Evolutionary conservation across 129 eudicot genomes (phyloP).

Genomic region (Gnaphalium uliginosum): DNA sequence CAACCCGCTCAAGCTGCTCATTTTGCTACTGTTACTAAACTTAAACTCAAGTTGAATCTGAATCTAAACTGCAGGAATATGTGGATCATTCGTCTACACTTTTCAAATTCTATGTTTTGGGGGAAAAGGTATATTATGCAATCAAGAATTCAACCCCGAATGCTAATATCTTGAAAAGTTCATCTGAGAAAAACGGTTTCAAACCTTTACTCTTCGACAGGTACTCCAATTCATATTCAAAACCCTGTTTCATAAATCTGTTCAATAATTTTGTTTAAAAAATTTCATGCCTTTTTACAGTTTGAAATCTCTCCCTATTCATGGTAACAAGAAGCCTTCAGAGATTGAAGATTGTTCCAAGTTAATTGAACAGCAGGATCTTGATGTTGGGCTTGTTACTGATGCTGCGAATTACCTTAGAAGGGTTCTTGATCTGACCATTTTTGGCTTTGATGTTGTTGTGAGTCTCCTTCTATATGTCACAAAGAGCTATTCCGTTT

Average conservation of each 20-base stretch:
- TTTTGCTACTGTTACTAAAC: background rate
- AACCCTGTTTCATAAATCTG: background rate
- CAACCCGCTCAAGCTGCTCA: too few species aligned
- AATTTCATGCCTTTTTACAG: constrained; percentile 39
- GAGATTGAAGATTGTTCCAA: constrained; percentile 29
- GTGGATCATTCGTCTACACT: constrained; percentile 85
- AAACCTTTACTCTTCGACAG: constrained; percentile 88
- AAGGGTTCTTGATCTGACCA: constrained; percentile 77
- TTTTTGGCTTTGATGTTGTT: constrained; percentile 97
- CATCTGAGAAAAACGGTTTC: constrained; percentile 44
- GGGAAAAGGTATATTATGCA: constrained; percentile 65
- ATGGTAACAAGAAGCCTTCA: constrained; percentile 42
- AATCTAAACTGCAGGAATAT: constrained; percentile 73
- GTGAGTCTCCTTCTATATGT: constrained; percentile 50
- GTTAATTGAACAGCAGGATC: constrained; percentile 30
- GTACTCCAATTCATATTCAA: constrained; percentile 30
- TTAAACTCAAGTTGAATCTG: background rate
- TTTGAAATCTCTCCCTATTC: constrained; percentile 81
- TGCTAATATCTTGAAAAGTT: constrained; percentile 57
- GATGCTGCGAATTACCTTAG: constrained; percentile 82
- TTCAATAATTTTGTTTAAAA: background rate
- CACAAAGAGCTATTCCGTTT: background rate
- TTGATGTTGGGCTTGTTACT: constrained; percentile 78
- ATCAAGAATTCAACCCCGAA: constrained; percentile 84
- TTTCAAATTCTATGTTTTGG: constrained; percentile 85